A percentile compares a stretch with the other conserved stretches of the same genome.
phyloP scores from a whole-genome alignment of 371 early-diverging fungal species.

The Phascolomyces articulosus region DNA sequence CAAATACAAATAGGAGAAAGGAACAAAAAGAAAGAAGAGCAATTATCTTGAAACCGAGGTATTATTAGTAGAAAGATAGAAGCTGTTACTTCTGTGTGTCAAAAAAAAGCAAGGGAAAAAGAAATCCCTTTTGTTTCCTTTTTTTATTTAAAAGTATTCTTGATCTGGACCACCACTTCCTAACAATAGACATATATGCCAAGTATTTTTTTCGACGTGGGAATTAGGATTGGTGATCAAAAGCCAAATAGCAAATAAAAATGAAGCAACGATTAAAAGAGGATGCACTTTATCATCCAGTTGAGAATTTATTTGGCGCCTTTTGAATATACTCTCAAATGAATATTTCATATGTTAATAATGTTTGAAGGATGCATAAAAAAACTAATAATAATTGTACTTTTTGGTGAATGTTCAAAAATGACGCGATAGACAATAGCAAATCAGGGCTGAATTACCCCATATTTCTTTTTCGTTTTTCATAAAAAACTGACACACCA shows the following conservation, averaged over 20 bases:
- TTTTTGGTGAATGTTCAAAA: neutral
- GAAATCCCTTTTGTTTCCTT: conserved; percentile 1
- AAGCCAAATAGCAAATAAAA: neutral
- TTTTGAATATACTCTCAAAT: no score
- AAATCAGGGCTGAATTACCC: neutral
- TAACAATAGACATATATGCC: neutral
- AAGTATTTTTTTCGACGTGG: neutral
- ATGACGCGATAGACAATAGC: neutral
- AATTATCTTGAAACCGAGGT: no score
- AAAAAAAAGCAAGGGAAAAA: neutral
- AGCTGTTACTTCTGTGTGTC: no score
- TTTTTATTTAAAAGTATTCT: neutral
- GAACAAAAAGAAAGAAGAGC: no score
- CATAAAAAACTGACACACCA: no score
- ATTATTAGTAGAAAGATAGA: no score
- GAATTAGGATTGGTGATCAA: conserved; percentile 5
- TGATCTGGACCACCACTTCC: neutral
- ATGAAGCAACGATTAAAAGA: neutral
- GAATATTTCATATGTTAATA: neutral
- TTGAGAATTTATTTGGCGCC: no score
- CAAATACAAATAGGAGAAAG: neutral
- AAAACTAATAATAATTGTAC: neutral
- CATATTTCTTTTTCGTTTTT: no score
- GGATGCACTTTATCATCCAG: no score
- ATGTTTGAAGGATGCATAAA: neutral